Evolutionary conservation across 768 basidiomycete species (phyloP), one percentile per base, ranked within the genome.

Genomic region (Russula vinacea): DNA sequence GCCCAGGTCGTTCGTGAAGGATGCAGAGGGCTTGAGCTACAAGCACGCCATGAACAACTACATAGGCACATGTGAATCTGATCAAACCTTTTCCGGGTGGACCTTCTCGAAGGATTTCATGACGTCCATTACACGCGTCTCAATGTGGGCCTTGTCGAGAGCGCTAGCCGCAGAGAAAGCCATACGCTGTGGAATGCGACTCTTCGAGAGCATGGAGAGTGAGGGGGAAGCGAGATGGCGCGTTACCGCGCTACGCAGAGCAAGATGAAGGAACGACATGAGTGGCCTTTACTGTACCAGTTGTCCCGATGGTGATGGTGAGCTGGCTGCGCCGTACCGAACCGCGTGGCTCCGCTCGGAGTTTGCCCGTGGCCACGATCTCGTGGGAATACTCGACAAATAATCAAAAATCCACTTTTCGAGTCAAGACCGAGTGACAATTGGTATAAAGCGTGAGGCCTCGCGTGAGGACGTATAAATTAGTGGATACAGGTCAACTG

Each of bases 101-200:
- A 95, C 89, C 78, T 94, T 94, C 76, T 95, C 94, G 74, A 93
- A 95, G 24, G 85, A 84, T 79, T 90, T 89, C 74, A 97, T 76
- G 53, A 94, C 87, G 64, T 93, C 90, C 63, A 92, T 73, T 56
- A 97, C 84, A 69, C 94, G 85, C 70, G 80, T 74, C 73, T 87
- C 80, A 71, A 97, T 89, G 69, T 80, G 79, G 51, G 86, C 83
- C 73, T 81, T 82, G 57, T 84, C 81, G 65, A 94, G 81, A 42
- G 82, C 83, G 32, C 84, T 82, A 26, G 82, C 83, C 39, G 88
- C 83, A 4, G 91, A 87, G 77, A 86, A 93, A 64, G 75, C 70
- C 40, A 83, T 84, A 62, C 79, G 78, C 62, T 73, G 74, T 32
- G 74, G 70, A 44, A 75, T 32, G 11, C 72, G 70, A 45, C 63